Evolutionary conservation across 257 asterid genomes (phyloP).

Genomic region (Solanum chiquidenum): DNA sequence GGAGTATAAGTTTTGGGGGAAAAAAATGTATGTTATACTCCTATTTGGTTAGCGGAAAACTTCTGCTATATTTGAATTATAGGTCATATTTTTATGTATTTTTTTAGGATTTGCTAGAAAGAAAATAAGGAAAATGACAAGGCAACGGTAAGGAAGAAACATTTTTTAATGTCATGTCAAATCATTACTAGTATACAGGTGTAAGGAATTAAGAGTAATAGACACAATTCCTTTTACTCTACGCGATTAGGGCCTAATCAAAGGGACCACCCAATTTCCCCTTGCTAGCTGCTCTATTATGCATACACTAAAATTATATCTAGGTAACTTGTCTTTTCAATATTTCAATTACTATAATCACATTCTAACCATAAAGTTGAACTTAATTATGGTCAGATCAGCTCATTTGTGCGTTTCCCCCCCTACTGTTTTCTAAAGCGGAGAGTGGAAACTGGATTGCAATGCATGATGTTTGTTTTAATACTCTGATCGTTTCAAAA

Average conservation of each 20-base stretch:
- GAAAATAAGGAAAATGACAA: not conserved
- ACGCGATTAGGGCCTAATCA: conserved; percentile 10
- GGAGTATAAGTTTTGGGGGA: too few relatives aligned
- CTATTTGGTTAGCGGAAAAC: not conserved
- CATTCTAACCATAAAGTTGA: not conserved
- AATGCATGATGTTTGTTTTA: not conserved
- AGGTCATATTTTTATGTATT: not conserved
- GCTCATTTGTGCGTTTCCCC: not conserved
- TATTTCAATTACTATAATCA: not conserved
- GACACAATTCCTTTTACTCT: conserved; percentile 21
- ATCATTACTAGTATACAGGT: not conserved
- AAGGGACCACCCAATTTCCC: not conserved
- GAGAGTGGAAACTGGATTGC: not conserved
- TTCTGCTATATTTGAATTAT: not conserved
- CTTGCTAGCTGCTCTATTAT: not conserved
- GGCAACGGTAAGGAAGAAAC: conserved; percentile 1
- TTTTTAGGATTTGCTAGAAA: not conserved
- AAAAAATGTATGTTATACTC: not conserved
- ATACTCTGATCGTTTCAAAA: not conserved
- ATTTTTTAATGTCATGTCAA: not conserved
- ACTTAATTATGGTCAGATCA: not conserved
- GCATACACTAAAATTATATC: not conserved
- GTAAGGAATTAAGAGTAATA: not conserved
- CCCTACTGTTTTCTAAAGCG: not conserved
- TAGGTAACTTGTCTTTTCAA: not conserved